phyloP scores from a whole-genome alignment of 1,139 yeast genomes.

The Waltiozyma sp. region DNA sequence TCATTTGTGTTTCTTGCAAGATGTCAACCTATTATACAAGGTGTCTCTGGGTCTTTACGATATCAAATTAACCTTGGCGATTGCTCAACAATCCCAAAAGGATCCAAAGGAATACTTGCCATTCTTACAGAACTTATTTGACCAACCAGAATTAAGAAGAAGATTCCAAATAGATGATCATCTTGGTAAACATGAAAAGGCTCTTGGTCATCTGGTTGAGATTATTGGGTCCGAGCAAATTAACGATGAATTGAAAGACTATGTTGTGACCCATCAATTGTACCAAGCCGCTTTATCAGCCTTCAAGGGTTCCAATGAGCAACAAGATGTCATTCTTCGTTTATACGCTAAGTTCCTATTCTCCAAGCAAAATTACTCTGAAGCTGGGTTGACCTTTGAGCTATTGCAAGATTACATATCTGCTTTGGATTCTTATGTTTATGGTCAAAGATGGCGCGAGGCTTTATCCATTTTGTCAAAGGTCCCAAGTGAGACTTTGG shows the following conservation, averaged over 20 bases:
- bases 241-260: conserved; percentile 53
- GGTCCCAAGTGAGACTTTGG: conserved; percentile 21
- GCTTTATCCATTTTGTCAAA: conserved; percentile 53
- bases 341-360: conserved; percentile 55
- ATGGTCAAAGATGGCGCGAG: conserved; percentile 75
- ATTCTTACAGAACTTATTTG: conserved; percentile 70
- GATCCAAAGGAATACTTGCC: conserved; percentile 97
- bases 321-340: conserved; percentile 44
- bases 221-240: conserved; percentile 32
- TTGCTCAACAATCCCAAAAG: conserved; percentile 94
- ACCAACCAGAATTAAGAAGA: conserved; percentile 54
- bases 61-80: conserved; percentile 63
- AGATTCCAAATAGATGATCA: conserved; percentile 73
- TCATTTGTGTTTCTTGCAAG: conserved; percentile 85
- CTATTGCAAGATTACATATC: conserved; percentile 41
- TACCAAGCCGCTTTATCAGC: conserved; percentile 58
- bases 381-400: conserved; percentile 76
- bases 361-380: conserved; percentile 43
- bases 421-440: conserved; percentile 61
- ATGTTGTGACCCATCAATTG: conserved; percentile 62
- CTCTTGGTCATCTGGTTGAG: conserved; percentile 54
- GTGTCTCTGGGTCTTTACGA: conserved; percentile 79
- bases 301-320: conserved; percentile 45
- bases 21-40: conserved; percentile 71
- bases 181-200: conserved; percentile 56